These are phyloP conservation scores for Hippophae rhamnoides DNA, from an alignment of 306 rosid species.

Conservation along the genomic window DNA sequence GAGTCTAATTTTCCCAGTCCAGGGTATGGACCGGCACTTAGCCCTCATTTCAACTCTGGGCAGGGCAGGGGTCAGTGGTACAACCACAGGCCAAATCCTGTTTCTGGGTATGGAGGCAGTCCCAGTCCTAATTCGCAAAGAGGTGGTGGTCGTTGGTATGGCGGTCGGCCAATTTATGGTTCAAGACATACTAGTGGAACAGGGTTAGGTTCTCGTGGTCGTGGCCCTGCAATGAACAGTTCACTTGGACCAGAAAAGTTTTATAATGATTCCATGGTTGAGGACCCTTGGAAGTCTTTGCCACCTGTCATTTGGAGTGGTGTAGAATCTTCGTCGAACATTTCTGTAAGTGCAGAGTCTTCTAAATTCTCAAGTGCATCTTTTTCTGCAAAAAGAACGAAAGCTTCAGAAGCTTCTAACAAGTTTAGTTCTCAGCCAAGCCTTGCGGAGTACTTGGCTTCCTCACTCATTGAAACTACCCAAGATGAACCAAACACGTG, in stretches of 20 bases:
- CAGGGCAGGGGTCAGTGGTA: slow-evolving; percentile 29
- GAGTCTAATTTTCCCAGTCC: slow-evolving; percentile 29
- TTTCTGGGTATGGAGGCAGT: slow-evolving; percentile 32
- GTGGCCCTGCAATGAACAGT: slow-evolving; percentile 15
- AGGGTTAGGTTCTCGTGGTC: slow-evolving; percentile 36
- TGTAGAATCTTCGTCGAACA: slow-evolving; percentile 1
- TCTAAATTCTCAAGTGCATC: slow-evolving; percentile 30
- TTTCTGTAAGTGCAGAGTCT: slow-evolving; percentile 12
- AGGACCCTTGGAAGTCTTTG: slow-evolving; percentile 76
- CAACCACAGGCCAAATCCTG: slow-evolving; percentile 36
- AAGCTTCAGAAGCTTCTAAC: slow-evolving; percentile 25
- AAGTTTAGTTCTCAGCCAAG: slow-evolving; percentile 54
- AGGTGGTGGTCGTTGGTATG: slow-evolving; percentile 37
- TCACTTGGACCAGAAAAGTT: slow-evolving; percentile 24
- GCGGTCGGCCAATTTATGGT: slow-evolving; percentile 21
- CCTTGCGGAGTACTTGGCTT: slow-evolving; percentile 80
- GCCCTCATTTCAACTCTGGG: slow-evolving; percentile 21
- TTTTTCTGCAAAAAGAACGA: slow-evolving; percentile 23
- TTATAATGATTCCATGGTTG: slow-evolving; percentile 66
- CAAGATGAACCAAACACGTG: slow-evolving; percentile 2
- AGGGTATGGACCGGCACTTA: slow-evolving; percentile 30
- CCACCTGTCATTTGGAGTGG: slow-evolving; percentile 44
- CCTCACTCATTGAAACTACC: slow-evolving; percentile 57
- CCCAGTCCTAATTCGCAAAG: slow-evolving; percentile 36
- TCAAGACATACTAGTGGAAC: slow-evolving; percentile 33